Percentiles rank a stretch among this genome's conserved stretches.
phyloP scores from a whole-genome alignment of 768 basidiomycete genomes.

The Plicaturopsis crispa region DNA sequence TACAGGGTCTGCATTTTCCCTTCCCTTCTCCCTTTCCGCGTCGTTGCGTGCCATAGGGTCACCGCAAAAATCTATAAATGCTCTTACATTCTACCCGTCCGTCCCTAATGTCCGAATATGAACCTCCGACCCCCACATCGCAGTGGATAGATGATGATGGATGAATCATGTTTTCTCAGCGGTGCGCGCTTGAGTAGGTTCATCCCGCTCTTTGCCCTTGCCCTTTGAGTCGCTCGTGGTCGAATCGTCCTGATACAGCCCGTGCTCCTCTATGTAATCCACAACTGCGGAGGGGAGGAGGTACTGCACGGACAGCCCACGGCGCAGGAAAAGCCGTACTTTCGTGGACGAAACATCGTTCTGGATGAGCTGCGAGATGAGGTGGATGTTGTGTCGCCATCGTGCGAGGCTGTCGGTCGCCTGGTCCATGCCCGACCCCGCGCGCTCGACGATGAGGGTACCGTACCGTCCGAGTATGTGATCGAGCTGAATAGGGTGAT shows the following conservation, averaged over 20 bases:
- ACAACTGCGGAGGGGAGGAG: slow-evolving; percentile 87
- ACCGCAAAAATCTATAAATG: too few relatives aligned
- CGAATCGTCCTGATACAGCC: slow-evolving; percentile 63
- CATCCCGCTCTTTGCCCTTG: slow-evolving; percentile 29
- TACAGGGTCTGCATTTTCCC: too few relatives aligned
- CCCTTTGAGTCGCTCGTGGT: slow-evolving; percentile 23
- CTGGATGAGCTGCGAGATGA: slow-evolving; percentile 91
- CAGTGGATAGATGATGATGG: too few relatives aligned
- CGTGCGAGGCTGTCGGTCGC: slow-evolving; percentile 67
- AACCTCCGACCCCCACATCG: too few relatives aligned
- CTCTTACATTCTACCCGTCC: too few relatives aligned
- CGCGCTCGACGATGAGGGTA: slow-evolving; percentile 89
- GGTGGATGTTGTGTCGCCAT: slow-evolving; percentile 80
- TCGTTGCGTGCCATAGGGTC: too few relatives aligned
- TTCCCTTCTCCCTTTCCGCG: too few relatives aligned
- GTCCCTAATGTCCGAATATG: too few relatives aligned
- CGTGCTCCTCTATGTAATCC: slow-evolving; percentile 87
- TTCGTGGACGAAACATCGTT: slow-evolving; percentile 97
- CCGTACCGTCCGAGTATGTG: slow-evolving; percentile 96
- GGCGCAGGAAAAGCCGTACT: slow-evolving; percentile 71
- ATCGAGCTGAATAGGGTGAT: slow-evolving; percentile 58
- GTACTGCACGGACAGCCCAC: slow-evolving; percentile 82
- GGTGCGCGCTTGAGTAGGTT: too few relatives aligned
- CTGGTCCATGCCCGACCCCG: slow-evolving; percentile 87
- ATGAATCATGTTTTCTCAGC: too few relatives aligned